Conservation (phyloP, 768 basidiomycete species). For the Tylopilus plumbeoviolaceoides region DNA sequence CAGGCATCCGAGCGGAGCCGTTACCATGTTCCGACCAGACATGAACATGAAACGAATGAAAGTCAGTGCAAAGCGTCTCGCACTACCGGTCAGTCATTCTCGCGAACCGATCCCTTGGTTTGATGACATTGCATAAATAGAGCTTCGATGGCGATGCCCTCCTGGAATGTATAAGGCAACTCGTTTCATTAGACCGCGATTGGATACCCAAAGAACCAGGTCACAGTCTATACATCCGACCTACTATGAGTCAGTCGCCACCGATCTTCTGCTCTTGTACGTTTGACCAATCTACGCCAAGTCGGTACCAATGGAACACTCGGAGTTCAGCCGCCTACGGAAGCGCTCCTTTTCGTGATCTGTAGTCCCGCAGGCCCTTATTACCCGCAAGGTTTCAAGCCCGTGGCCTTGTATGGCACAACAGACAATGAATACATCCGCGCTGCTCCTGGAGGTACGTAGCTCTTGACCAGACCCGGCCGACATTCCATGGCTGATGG, state of each 20-base stretch:
- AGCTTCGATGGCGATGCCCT: conserved; percentile 75
- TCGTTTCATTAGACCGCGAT: conserved; percentile 75
- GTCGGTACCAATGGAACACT: conserved; percentile 62
- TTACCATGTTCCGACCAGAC: conserved; percentile 88
- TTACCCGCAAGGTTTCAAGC: conserved; percentile 85
- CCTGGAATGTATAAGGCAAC: conserved; percentile 77
- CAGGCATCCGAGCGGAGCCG: conserved; percentile 62
- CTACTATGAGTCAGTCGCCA: conserved; percentile 56
- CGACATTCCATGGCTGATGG: conserved; percentile 7
- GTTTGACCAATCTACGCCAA: conserved; percentile 26
- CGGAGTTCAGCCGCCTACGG: conserved; percentile 55
- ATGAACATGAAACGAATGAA: conserved; percentile 99
- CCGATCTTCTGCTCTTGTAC: not conserved
- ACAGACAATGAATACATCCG: conserved; percentile 66
- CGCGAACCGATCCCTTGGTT: not conserved
- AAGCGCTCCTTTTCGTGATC: conserved; percentile 65
- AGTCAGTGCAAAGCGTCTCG: conserved; percentile 70
- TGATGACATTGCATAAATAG: conserved; percentile 35
- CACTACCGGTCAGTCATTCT: conserved; percentile 56
- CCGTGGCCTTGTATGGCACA: conserved; percentile 80
- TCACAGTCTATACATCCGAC: conserved; percentile 89
- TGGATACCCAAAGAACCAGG: conserved; percentile 91
- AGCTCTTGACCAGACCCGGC: not conserved
- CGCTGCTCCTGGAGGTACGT: conserved; percentile 75
- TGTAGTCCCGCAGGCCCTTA: conserved; percentile 71